These are phyloP conservation scores for Boletus rubropictus DNA, from an alignment of 768 basidiomycete species.

Conservation along the genomic window DNA sequence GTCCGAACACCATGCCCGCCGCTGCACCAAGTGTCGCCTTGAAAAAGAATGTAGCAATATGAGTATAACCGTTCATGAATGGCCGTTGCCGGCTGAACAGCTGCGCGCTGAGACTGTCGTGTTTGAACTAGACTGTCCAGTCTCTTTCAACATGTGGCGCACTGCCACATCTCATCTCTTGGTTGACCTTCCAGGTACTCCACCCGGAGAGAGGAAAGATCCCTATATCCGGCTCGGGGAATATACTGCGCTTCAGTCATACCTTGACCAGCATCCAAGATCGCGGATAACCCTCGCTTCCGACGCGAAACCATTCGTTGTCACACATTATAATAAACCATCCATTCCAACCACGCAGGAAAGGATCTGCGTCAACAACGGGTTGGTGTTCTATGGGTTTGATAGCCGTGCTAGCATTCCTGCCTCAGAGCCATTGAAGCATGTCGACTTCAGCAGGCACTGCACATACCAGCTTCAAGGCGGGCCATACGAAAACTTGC, in stretches of 20 bases:
- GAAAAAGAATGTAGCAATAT: conserved; percentile 17
- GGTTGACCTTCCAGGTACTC: conserved; percentile 30
- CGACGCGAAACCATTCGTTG: conserved; percentile 18
- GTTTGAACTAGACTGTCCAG: conserved; percentile 41
- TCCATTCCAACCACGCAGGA: conserved; percentile 13
- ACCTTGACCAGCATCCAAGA: conserved; percentile 11
- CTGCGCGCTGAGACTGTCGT: conserved; percentile 28
- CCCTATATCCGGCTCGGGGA: conserved; percentile 14
- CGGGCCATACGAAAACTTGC: conserved; percentile 33
- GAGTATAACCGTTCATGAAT: conserved; percentile 37
- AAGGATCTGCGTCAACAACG: conserved; percentile 31
- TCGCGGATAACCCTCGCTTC: conserved; percentile 23
- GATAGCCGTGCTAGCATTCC: conserved; percentile 19
- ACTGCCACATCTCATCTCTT: conserved; percentile 35
- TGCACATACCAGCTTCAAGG: conserved; percentile 33
- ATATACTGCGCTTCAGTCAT: conserved; percentile 12
- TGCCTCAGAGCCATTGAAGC: conserved; percentile 11
- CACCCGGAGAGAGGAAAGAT: neutral
- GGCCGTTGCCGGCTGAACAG: conserved; percentile 37
- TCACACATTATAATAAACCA: conserved; percentile 10
- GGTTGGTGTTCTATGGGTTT: conserved; percentile 28
- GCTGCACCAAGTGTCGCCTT: conserved; percentile 30
- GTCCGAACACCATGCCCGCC: neutral
- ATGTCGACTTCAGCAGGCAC: conserved; percentile 9
- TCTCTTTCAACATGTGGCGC: conserved; percentile 41